Conservation (phyloP, 1,284 basidiomycete genomes). For the Boletus sp. region DNA sequence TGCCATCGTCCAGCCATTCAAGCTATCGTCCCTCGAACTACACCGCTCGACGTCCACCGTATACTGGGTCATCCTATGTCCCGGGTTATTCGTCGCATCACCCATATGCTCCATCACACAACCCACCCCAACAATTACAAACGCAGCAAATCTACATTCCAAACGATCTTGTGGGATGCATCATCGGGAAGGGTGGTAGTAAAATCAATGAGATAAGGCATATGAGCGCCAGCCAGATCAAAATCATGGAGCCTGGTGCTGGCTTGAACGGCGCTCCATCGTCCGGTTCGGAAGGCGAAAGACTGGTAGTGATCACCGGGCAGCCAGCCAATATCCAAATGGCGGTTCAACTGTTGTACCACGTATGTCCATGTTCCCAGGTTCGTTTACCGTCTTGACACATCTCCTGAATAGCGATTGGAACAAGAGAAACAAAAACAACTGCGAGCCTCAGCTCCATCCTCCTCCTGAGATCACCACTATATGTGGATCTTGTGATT, state of each 20-base stretch:
- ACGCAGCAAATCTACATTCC: constrained; percentile 99
- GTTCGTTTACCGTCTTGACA: constrained; percentile 13
- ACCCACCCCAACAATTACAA: constrained; percentile 66
- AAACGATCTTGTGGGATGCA: constrained; percentile 96
- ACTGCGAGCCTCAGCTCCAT: constrained; percentile 45
- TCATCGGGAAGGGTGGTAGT: constrained; percentile 97
- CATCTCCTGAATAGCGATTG: constrained; percentile 54
- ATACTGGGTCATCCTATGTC: constrained; percentile 68
- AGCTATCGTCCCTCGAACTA: constrained; percentile 57
- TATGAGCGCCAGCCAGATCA: constrained; percentile 93
- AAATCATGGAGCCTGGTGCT: constrained; percentile 98
- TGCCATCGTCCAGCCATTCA: constrained; percentile 60
- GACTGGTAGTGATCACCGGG: constrained; percentile 93
- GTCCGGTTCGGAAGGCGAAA: constrained; percentile 76
- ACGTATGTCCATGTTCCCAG: constrained; percentile 51
- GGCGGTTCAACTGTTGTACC: constrained; percentile 93
- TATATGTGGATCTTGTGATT: neutral
- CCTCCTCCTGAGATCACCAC: constrained; percentile 24
- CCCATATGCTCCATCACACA: constrained; percentile 41
- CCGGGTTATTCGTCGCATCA: constrained; percentile 55
- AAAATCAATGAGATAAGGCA: constrained; percentile 99
- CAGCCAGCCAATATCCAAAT: constrained; percentile 94
- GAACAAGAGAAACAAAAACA: constrained; percentile 75
- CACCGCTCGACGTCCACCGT: constrained; percentile 46
- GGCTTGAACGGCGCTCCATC: constrained; percentile 63